phyloP scores from a whole-genome alignment of 441 rosid genomes.

The Arabidopsis lyrata region DNA sequence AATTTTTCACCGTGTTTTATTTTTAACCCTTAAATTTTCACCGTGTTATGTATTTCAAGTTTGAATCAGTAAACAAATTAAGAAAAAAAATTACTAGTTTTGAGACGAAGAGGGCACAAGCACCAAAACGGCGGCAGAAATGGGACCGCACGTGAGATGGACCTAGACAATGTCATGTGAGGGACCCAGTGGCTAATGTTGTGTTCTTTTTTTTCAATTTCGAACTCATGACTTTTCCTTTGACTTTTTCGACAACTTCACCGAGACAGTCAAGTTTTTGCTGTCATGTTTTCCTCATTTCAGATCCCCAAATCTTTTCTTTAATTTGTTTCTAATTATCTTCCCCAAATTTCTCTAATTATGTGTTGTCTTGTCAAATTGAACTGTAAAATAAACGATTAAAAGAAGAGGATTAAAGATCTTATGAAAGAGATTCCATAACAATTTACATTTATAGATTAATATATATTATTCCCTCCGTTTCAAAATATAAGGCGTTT shows the following conservation, averaged over 20 bases:
- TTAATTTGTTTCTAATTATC: not conserved
- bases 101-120: slow-evolving; percentile 45
- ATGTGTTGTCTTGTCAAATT: slow-evolving; percentile 17
- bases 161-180: slow-evolving; percentile 34
- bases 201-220: slow-evolving; percentile 30
- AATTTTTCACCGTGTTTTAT: too few species aligned
- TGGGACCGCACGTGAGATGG: slow-evolving; percentile 65
- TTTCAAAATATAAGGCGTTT: too few species aligned
- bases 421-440: not conserved
- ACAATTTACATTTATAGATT: not conserved
- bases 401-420: not conserved
- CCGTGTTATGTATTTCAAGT: too few species aligned
- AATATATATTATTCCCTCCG: too few species aligned
- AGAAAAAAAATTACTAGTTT: too few species aligned
- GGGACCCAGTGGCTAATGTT: slow-evolving; percentile 53
- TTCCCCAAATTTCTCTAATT: slow-evolving; percentile 4
- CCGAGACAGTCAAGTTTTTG: slow-evolving; percentile 53
- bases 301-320: slow-evolving; percentile 54
- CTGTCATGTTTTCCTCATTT: slow-evolving; percentile 63
- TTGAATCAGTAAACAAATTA: too few species aligned
- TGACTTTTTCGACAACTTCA: slow-evolving; percentile 45
- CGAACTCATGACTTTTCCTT: slow-evolving; percentile 31
- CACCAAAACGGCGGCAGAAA: slow-evolving; percentile 72
- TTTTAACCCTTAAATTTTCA: too few species aligned
- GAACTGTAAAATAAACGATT: not conserved